These are phyloP conservation scores for Saccharomycodes ludwigii DNA, from an alignment of 805 yeast genomes.

Conservation along the genomic window DNA sequence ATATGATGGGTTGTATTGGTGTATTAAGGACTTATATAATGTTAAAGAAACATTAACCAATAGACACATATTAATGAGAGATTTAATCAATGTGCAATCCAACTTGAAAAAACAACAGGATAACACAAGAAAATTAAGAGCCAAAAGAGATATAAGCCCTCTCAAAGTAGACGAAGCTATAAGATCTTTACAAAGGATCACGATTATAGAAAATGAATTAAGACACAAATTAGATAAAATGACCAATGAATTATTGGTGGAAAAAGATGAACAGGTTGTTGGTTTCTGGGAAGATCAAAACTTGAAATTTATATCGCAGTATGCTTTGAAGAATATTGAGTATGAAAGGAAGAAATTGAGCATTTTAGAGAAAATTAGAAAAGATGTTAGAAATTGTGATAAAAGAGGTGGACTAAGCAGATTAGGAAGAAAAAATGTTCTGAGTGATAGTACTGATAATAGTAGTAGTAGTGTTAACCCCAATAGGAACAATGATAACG, in stretches of 20 bases:
- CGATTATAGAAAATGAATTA: constrained; percentile 61
- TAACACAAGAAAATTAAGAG: constrained; percentile 58
- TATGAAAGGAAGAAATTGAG: constrained; percentile 73
- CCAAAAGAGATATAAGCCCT: constrained; percentile 68
- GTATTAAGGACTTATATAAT: constrained; percentile 66
- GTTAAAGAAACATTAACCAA: constrained; percentile 90
- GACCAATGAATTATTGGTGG: constrained; percentile 74
- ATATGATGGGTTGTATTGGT: constrained; percentile 58
- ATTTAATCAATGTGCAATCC: constrained; percentile 66
- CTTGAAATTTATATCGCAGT: constrained; percentile 43
- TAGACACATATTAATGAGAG: constrained; percentile 87
- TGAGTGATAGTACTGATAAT: constrained; percentile 2
- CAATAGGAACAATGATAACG: constrained; percentile 1
- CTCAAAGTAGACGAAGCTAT: constrained; percentile 85
- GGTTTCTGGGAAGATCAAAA: constrained; percentile 21
- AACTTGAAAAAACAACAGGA: constrained; percentile 58
- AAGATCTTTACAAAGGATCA: constrained; percentile 63
- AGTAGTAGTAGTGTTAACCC: constrained; percentile 10
- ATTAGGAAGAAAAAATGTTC: constrained; percentile 50
- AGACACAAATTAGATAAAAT: constrained; percentile 70
- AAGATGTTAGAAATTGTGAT: constrained; percentile 65
- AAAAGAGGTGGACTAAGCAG: constrained; percentile 70
- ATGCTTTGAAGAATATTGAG: constrained; percentile 62
- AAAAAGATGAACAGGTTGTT: constrained; percentile 32
- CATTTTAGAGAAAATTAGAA: constrained; percentile 57